phyloP scores from a whole-genome alignment of 2,329 filamentous ascomycete genomes.

The Penicillium freii region DNA sequence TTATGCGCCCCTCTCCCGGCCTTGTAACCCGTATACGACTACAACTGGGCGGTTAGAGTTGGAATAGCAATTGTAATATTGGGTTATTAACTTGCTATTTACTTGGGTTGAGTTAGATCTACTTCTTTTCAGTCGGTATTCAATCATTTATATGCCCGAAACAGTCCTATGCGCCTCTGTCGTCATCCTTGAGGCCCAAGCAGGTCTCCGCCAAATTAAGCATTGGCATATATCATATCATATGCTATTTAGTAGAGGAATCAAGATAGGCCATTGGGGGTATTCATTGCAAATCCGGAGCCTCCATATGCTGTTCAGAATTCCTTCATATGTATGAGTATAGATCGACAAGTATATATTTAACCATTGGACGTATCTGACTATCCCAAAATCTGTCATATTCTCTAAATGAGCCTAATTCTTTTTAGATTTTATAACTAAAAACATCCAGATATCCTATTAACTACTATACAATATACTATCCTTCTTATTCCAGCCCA shows the following conservation, averaged over 20 bases:
- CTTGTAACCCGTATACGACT: conserved; percentile 5
- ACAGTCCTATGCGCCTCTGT: conserved; percentile 8
- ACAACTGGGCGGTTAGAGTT: not conserved
- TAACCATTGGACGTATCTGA: not conserved
- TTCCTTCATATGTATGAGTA: not conserved
- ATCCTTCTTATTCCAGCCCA: too few species aligned
- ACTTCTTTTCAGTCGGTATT: not conserved
- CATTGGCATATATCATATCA: not conserved
- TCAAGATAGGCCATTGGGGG: not conserved
- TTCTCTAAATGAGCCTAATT: not conserved
- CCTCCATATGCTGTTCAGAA: not conserved
- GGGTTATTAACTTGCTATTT: not conserved
- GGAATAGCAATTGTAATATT: not conserved
- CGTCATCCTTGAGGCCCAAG: conserved; percentile 9
- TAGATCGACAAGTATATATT: not conserved
- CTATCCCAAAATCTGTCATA: not conserved
- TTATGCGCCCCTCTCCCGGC: conserved; percentile 2
- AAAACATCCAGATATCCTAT: not conserved
- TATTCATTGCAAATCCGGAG: not conserved
- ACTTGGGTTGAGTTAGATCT: not conserved
- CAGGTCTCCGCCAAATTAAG: not conserved
- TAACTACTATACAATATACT: not conserved
- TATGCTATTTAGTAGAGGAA: too few species aligned
- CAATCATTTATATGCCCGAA: not conserved
- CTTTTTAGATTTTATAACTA: not conserved